phyloP scores from a whole-genome alignment of 1,139 yeast genomes.

The Yarrowia galli region DNA sequence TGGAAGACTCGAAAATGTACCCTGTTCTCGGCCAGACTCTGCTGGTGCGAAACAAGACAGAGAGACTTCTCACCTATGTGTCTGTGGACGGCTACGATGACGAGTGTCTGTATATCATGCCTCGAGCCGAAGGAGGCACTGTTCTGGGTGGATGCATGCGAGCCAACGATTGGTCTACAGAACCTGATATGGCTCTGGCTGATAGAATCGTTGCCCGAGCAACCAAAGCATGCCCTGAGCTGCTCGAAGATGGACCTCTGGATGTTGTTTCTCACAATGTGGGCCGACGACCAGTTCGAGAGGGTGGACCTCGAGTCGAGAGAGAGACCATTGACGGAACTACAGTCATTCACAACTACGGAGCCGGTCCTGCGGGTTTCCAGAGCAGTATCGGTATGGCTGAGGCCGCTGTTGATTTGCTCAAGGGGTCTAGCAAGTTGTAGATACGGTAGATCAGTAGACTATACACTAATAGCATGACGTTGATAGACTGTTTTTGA shows the following conservation, averaged over 20 bases:
- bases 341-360: constrained; percentile 69
- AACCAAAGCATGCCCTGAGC: constrained; percentile 59
- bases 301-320: constrained; percentile 63
- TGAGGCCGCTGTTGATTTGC: constrained; percentile 50
- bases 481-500: too few relatives aligned
- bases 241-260: constrained; percentile 55
- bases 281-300: constrained; percentile 75
- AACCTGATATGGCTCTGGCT: constrained; percentile 61
- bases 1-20: constrained; percentile 59
- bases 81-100: constrained; percentile 47
- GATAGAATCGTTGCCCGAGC: constrained; percentile 57
- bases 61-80: constrained; percentile 42
- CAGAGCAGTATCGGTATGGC: constrained; percentile 69
- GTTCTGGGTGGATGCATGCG: constrained; percentile 71
- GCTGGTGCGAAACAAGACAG: constrained; percentile 54
- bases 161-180: constrained; percentile 61
- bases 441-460: neutral
- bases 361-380: constrained; percentile 73
- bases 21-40: constrained; percentile 74
- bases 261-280: constrained; percentile 64
- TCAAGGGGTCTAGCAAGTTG: constrained; percentile 18
- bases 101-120: constrained; percentile 58
- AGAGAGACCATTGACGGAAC: constrained; percentile 50
- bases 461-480: neutral
- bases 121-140: constrained; percentile 65